Conservation (phyloP, 2,329 filamentous ascomycete species). For the Rutstroemia sp. region DNA sequence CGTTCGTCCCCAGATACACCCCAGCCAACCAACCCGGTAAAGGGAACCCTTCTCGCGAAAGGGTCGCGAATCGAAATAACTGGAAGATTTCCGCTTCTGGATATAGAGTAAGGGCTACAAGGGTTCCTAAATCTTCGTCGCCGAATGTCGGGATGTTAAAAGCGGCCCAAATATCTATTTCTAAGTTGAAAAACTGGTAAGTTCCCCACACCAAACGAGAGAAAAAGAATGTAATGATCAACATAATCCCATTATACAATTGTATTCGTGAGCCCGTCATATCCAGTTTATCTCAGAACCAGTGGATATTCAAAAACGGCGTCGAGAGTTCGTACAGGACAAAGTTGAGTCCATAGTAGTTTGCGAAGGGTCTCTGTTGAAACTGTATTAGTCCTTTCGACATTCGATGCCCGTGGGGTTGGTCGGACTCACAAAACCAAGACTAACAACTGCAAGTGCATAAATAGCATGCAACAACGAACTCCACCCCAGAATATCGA, state of each 20-base stretch:
- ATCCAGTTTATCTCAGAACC: slow-evolving; percentile 79
- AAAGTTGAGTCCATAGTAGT: slow-evolving; percentile 72
- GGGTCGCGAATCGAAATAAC: slow-evolving; percentile 29
- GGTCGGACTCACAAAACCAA: slow-evolving; percentile 63
- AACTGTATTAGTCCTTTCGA: background rate
- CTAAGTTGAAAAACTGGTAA: slow-evolving; percentile 60
- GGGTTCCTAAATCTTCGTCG: slow-evolving; percentile 15
- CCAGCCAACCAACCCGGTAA: slow-evolving; percentile 60
- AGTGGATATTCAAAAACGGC: slow-evolving; percentile 79
- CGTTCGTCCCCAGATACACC: slow-evolving; percentile 62
- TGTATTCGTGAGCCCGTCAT: slow-evolving; percentile 68
- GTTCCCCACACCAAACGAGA: slow-evolving; percentile 73
- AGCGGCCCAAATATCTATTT: slow-evolving; percentile 55
- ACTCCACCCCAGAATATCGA: slow-evolving; percentile 62
- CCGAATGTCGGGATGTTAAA: slow-evolving; percentile 1
- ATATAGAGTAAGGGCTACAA: slow-evolving; percentile 5
- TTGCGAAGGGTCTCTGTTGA: slow-evolving; percentile 67
- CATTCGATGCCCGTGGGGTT: too few species aligned
- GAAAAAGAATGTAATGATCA: slow-evolving; percentile 66
- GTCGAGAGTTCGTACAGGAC: slow-evolving; percentile 81
- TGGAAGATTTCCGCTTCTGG: too few species aligned
- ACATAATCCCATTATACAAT: slow-evolving; percentile 68
- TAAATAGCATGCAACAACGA: slow-evolving; percentile 41
- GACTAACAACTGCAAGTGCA: slow-evolving; percentile 51
- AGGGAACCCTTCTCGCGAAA: slow-evolving; percentile 30